Base-by-base conservation (phyloP, 192 early-diverging fungal genomes). In the Piromyces finnis region DNA sequence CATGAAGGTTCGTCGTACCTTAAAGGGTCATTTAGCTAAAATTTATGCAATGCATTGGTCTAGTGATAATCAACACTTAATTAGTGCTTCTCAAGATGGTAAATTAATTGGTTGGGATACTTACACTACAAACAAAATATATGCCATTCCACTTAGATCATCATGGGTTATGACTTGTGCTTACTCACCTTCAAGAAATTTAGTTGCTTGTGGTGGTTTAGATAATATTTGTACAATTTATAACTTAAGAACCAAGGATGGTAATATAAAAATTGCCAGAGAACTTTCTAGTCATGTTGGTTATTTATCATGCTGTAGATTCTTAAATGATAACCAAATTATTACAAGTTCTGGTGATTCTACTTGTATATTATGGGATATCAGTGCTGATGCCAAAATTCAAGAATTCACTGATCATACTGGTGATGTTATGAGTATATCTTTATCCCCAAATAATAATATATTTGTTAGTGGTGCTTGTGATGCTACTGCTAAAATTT, bases 91-190 rank as follows among this genome's bases (percentile, higher is more conserved):
- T 82, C 98, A 99, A 88, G 98, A 99, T 86, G 97, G 98, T 80
- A 99, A 98, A 86, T 89, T 99, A 77, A 99, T 99, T 81, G 95
- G 98, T 37, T 99, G 98, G 97, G 98, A 99, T 83, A 95, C 96
- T 41, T 96, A 94, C 84, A 94, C 94, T 59, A 98, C 96, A 79
- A 99, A 99, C 90, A 99, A 99, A 86, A 93, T 98, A 35, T 95
- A 98, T 85, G 97, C 98, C 26, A 98, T 99, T 82, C 98, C 98
- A 1, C 86, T 99, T 79, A 93, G 95, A 16, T 99, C 98, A 1
- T 98, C 97, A 15, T 99, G 98, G 98, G 97, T 99, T 83, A 99
- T 99, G 98, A 98, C 98, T 28, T 98, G 97, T 83, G 96, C 98
- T 9, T 99, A 98, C 81, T 95, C 98, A 77, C 98, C 98, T 13